Conservation (phyloP, 805 yeast species). For the Ogataea chonburiensis region DNA sequence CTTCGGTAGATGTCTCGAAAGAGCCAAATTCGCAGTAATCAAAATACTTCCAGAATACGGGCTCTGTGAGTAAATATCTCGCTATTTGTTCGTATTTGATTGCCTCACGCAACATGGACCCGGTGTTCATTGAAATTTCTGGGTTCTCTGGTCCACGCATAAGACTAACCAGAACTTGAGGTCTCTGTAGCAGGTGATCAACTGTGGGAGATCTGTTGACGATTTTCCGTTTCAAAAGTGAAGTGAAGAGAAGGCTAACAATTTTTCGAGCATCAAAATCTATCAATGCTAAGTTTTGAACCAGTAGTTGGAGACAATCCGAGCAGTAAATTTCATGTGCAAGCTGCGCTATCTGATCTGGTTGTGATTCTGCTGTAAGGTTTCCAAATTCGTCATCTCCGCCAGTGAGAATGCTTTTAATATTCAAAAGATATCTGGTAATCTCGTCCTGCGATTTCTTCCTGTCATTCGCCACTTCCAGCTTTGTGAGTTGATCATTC, state of each 20-base stretch:
- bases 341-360: conserved; percentile 71
- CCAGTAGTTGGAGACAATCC: conserved; percentile 64
- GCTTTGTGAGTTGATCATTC: conserved; percentile 67
- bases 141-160: conserved; percentile 71
- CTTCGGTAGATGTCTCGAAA: conserved; percentile 89
- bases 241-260: conserved; percentile 67
- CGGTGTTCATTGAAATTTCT: conserved; percentile 71
- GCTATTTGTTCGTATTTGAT: conserved; percentile 73
- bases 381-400: conserved; percentile 52
- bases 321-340: conserved; percentile 77
- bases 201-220: conserved; percentile 82
- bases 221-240: conserved; percentile 73
- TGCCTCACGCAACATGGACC: conserved; percentile 81
- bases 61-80: conserved; percentile 54
- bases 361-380: conserved; percentile 38
- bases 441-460: conserved; percentile 69
- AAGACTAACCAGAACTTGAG: conserved; percentile 60
- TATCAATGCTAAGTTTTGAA: conserved; percentile 57
- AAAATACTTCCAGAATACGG: conserved; percentile 78
- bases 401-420: conserved; percentile 53
- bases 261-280: conserved; percentile 92
- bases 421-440: conserved; percentile 59
- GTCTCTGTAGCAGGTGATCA: conserved; percentile 70
- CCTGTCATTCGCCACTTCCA: conserved; percentile 46
- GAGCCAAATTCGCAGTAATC: conserved; percentile 70